Evolutionary conservation across 495 filamentous ascomycete species (phyloP), one percentile per base, ranked within the genome.

Genomic region (Entonaema liquescens): DNA sequence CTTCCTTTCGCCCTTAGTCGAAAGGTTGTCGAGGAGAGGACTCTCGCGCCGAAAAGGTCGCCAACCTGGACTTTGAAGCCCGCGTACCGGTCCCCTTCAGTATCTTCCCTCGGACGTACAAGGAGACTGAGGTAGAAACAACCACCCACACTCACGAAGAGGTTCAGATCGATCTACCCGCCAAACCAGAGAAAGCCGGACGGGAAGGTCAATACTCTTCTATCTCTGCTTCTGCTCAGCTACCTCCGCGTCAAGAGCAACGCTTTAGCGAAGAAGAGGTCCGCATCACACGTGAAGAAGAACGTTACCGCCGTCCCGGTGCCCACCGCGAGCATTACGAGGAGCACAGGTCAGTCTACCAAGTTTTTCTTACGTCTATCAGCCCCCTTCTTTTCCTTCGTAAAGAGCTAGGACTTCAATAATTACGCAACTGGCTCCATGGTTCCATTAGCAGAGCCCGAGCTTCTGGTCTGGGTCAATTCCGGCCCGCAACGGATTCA

Each of bases 21-120:
- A 90, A 91, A 95, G 93, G 91, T 89, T 73, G 89, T 93, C 90
- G 89, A 94, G 93, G 93, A 93, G 87, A 89, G 77, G 88, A 89
- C 90, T 88, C 88, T 88, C 84, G 80, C 78, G 81, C 84, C 78
- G 71, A 69, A 82, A 89, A 90, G 87, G 88, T 90, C 89, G 95
- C 85, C 93, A 98, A 95, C 85, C 95, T 98, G 94, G 95, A 97
- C 91, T 98, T 97, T 93, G 94, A 98, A 92, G 94, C 94, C 86
- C 92, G 93, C 82, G 93, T 98, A 83, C 95, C 95, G 85, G 96
- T 98, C 83, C 95, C 95, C 83, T 95, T 97, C 90, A 97, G 94
- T 90, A 91, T 98, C 90, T 97, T 98, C 91, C 95, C 95, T 86
- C 97, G 93, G 80, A 92, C 95, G 82, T 98, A 97, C 88, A 89